Base-by-base conservation (phyloP, 257 asterid species). In the Perilla frutescens region DNA sequence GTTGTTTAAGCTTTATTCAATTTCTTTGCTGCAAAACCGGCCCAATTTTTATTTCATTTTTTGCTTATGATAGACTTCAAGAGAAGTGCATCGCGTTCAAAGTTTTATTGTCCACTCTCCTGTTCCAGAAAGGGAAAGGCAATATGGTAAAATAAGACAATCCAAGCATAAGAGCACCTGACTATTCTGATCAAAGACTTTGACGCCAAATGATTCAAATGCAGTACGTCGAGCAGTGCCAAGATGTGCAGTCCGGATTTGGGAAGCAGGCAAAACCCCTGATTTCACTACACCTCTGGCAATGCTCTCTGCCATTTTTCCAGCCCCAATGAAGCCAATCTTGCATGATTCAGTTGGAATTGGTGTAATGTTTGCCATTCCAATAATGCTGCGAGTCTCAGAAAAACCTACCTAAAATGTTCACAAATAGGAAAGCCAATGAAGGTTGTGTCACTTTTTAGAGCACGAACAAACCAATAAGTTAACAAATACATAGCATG, bases 241-340 rank as follows among this genome's bases (percentile, higher is more conserved):
- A 60, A 67, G 86, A 47, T 94, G 97, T 37, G 98, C 93, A 0
- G 96, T 91, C 9, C 88, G 79, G 77, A 94, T 86, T 49, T 85
- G 82, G 55, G 91, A 80, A 81, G 95, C 91, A 44, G 97, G 96
- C 79, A 94, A 75, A n/a, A 82, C 40, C 6, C 93, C 96, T 0
- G 96, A 94, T 3, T 85, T 85, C 72, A 89, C 90, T 4, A 89
- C 91, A 34, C 97, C 98, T 68, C 91, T 90, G 26, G 96, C 97
- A 62, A 94, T 91, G 87, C 97, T 94, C 80, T 91, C 98, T 4
- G 98, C 96, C 93, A 94, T 78, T 84, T 94, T 94, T 1, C 98
- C 98, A 57, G 97, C 98, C 66, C 98, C 98, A 39, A 94, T 83
- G 50, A 94, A 94, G 3, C 98, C 97, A 37, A 94, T 82, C 53